phyloP scores from a whole-genome alignment of 257 asterid genomes.

The Penstemon barbatus region DNA sequence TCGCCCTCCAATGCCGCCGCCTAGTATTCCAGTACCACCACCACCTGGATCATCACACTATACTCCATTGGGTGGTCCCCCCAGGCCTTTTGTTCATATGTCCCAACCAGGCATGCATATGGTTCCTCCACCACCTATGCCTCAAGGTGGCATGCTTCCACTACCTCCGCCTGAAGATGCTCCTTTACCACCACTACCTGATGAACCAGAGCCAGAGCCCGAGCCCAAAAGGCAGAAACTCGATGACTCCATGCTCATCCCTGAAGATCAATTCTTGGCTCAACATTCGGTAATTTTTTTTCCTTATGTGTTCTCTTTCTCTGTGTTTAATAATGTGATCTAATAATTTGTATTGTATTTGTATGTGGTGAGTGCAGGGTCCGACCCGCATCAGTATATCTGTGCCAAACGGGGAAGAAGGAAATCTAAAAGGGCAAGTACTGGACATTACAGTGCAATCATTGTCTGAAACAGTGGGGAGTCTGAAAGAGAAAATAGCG shows the following conservation, averaged over 20 bases:
- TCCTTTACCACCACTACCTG: slow-evolving; percentile 81
- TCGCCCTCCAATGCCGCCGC: slow-evolving; percentile 55
- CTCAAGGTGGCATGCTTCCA: too few species aligned
- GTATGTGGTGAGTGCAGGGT: slow-evolving; percentile 58
- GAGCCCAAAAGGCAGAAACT: slow-evolving; percentile 90
- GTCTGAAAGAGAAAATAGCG: slow-evolving; percentile 85
- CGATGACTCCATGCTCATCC: slow-evolving; percentile 74
- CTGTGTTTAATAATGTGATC: neutral
- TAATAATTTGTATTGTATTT: slow-evolving; percentile 8
- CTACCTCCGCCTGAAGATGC: slow-evolving; percentile 65
- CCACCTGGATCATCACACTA: slow-evolving; percentile 73
- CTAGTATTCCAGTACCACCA: slow-evolving; percentile 52
- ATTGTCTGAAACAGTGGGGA: slow-evolving; percentile 70
- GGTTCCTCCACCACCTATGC: slow-evolving; percentile 72
- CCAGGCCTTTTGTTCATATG: slow-evolving; percentile 56
- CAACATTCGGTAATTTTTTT: slow-evolving; percentile 51
- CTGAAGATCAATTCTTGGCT: slow-evolving; percentile 82
- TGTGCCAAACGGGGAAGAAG: slow-evolving; percentile 84
- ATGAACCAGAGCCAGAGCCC: slow-evolving; percentile 69
- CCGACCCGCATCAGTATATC: slow-evolving; percentile 60
- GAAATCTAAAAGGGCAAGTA: slow-evolving; percentile 78
- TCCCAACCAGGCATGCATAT: slow-evolving; percentile 70
- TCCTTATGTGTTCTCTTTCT: neutral
- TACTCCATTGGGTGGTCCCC: slow-evolving; percentile 54
- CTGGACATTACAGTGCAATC: slow-evolving; percentile 72